These are phyloP conservation scores for Artemisia tridentata DNA, from an alignment of 129 eudicot species.

Conservation along the genomic window DNA sequence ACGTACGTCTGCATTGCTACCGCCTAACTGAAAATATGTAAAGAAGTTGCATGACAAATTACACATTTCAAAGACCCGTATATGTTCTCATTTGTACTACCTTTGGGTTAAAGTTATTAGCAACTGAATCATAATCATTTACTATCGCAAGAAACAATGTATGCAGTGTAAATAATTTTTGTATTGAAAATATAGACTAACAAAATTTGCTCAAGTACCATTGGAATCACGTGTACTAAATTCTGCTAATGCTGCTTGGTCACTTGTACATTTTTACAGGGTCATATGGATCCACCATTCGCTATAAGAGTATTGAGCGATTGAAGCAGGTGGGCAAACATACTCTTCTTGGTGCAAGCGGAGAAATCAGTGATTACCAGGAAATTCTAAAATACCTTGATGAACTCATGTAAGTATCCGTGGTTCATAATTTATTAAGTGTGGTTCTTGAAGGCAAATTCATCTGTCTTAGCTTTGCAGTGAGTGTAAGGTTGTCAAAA, in stretches of 20 bases:
- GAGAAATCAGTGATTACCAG: slow-evolving; percentile 91
- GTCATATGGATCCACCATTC: slow-evolving; percentile 82
- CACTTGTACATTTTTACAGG: slow-evolving; percentile 37
- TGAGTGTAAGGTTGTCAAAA: too few relatives aligned
- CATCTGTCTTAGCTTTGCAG: too few relatives aligned
- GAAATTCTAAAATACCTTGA: slow-evolving; percentile 65
- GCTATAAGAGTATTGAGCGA: slow-evolving; percentile 81
- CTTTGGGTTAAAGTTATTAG: too few relatives aligned
- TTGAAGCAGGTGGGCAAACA: slow-evolving; percentile 75
- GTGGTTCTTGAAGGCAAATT: not conserved
- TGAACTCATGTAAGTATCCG: slow-evolving; percentile 62
- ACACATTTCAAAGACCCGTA: not conserved
- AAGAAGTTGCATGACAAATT: too few relatives aligned
- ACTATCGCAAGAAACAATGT: not conserved
- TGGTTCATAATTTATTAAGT: not conserved
- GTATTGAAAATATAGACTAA: not conserved
- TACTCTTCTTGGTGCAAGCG: slow-evolving; percentile 86
- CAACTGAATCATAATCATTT: not conserved
- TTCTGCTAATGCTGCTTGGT: not conserved
- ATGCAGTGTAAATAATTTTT: not conserved
- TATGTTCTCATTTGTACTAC: too few relatives aligned
- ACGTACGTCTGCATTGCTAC: too few relatives aligned
- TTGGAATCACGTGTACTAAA: not conserved
- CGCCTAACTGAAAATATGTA: too few relatives aligned
- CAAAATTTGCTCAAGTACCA: not conserved